Conservation (phyloP, 768 basidiomycete genomes). For the Saitozyma podzolica region DNA sequence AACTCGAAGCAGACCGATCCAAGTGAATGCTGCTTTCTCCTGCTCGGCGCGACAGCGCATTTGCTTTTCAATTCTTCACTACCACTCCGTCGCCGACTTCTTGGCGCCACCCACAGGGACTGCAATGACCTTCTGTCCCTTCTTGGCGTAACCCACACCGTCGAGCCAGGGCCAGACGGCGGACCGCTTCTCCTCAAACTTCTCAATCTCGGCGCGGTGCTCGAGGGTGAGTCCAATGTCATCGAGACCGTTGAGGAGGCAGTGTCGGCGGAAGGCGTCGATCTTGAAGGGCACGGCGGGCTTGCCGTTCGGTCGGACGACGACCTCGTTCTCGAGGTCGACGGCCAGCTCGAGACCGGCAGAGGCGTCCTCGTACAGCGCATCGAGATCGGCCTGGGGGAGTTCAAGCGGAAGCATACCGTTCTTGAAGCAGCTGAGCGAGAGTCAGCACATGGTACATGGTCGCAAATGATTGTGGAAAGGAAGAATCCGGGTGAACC, state of each 20-base stretch:
- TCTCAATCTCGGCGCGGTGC: slow-evolving; percentile 67
- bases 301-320: slow-evolving; percentile 68
- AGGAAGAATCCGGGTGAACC: too few species aligned
- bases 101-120: slow-evolving; percentile 25
- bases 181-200: slow-evolving; percentile 77
- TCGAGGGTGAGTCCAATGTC: slow-evolving; percentile 94
- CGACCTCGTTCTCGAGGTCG: slow-evolving; percentile 77
- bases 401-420: slow-evolving; percentile 81
- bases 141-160: slow-evolving; percentile 81
- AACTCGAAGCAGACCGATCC: too few species aligned
- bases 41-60: too few species aligned
- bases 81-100: slow-evolving; percentile 45
- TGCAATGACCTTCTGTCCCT: slow-evolving; percentile 56
- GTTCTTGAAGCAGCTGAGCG: slow-evolving; percentile 78
- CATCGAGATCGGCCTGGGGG: slow-evolving; percentile 68
- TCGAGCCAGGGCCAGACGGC: slow-evolving; percentile 93
- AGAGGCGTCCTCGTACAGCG: slow-evolving; percentile 74
- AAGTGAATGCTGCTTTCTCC: too few species aligned
- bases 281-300: slow-evolving; percentile 70
- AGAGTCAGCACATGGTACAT: slow-evolving; percentile 4
- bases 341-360: slow-evolving; percentile 75
- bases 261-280: slow-evolving; percentile 89
- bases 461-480: too few species aligned
- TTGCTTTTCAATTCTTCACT: not conserved
- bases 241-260: slow-evolving; percentile 91